Percentiles rank a stretch among this genome's conserved stretches.
Conservation (phyloP, 495 filamentous ascomycete genomes). For the Annulohypoxylon stygium region DNA sequence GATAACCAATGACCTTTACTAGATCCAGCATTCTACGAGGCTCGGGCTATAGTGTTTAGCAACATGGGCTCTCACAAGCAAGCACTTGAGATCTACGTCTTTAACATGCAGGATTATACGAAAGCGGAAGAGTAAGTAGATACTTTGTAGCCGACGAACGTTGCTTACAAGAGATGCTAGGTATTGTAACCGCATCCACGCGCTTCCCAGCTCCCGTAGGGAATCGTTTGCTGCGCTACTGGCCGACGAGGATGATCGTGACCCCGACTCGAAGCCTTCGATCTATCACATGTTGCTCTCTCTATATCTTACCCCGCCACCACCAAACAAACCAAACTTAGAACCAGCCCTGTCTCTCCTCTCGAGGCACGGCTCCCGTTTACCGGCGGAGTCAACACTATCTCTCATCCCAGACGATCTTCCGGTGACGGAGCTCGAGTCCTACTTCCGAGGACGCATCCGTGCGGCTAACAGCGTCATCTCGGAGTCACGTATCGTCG, state of each 20-base stretch:
- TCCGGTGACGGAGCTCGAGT: conserved; percentile 82
- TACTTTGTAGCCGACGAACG: not conserved
- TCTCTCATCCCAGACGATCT: conserved; percentile 85
- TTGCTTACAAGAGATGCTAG: conserved; percentile 59
- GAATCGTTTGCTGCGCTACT: conserved; percentile 37
- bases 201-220: conserved; percentile 56
- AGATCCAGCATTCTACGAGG: conserved; percentile 91
- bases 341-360: conserved; percentile 86
- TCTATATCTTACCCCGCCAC: conserved; percentile 87
- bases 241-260: conserved; percentile 51
- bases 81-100: conserved; percentile 95
- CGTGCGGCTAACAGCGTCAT: conserved; percentile 84
- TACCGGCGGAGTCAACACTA: conserved; percentile 87
- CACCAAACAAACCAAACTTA: conserved; percentile 78
- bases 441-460: conserved; percentile 92
- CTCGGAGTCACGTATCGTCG: conserved; percentile 81
- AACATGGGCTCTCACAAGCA: conserved; percentile 97
- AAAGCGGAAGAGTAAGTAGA: conserved; percentile 90
- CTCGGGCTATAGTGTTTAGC: conserved; percentile 89
- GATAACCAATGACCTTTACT: conserved; percentile 22
- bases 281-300: conserved; percentile 93
- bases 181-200: conserved; percentile 88
- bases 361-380: conserved; percentile 88
- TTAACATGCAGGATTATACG: conserved; percentile 84
- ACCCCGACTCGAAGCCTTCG: conserved; percentile 70